Conservation (phyloP, 495 filamentous ascomycete species). For the Hypoxylon crocopeplum region DNA sequence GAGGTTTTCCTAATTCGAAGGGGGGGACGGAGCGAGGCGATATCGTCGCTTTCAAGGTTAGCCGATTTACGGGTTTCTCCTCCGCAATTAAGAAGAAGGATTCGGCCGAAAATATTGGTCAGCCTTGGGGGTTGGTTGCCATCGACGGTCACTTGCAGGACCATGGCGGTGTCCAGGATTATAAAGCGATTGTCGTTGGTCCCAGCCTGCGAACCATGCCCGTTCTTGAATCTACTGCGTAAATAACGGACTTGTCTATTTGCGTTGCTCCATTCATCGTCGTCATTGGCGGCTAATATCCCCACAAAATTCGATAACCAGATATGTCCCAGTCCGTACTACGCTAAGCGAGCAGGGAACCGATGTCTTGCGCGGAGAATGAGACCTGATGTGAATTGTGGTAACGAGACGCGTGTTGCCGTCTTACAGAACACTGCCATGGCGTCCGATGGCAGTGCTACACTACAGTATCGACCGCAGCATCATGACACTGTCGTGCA, state of each 20-base stretch:
- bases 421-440: slow-evolving; percentile 15
- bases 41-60: not conserved
- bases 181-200: slow-evolving; percentile 13
- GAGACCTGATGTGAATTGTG: slow-evolving; percentile 28
- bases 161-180: slow-evolving; percentile 4
- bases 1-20: not conserved
- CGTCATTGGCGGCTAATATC: slow-evolving; percentile 32
- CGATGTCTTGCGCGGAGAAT: slow-evolving; percentile 32
- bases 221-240: slow-evolving; percentile 17
- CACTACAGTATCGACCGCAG: slow-evolving; percentile 8
- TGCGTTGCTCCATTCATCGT: slow-evolving; percentile 24
- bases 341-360: slow-evolving; percentile 23
- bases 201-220: slow-evolving; percentile 22
- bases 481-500: slow-evolving; percentile 5
- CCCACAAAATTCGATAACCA: slow-evolving; percentile 31
- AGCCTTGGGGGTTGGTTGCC: slow-evolving; percentile 11
- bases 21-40: too few relatives aligned
- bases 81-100: slow-evolving; percentile 9
- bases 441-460: slow-evolving; percentile 2
- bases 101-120: slow-evolving; percentile 30
- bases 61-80: too few relatives aligned
- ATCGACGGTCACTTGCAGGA: slow-evolving; percentile 21
- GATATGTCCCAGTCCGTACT: slow-evolving; percentile 16
- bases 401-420: slow-evolving; percentile 21
- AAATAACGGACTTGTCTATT: slow-evolving; percentile 12